phyloP scores from a whole-genome alignment of 345 rosid genomes.

The Balakata baccata region DNA sequence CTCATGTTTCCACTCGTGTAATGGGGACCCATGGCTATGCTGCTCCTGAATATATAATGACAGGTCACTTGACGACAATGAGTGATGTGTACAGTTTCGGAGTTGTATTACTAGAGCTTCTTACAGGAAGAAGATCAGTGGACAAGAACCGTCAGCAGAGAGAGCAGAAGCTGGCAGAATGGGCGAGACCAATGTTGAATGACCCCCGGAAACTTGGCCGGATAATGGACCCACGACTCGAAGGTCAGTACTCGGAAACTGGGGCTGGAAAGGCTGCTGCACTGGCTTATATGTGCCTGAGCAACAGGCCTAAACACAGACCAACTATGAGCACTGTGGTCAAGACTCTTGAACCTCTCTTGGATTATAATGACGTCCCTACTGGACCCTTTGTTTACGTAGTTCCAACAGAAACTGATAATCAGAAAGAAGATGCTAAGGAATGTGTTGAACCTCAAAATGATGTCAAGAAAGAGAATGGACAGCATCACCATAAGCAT shows the following conservation, averaged over 20 bases:
- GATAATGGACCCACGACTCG: constrained; percentile 84
- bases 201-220: constrained; percentile 60
- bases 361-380: constrained; percentile 51
- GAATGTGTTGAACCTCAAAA: constrained; percentile 28
- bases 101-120: constrained; percentile 31
- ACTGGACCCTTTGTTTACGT: constrained; percentile 61
- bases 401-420: constrained; percentile 43
- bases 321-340: constrained; percentile 66
- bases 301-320: constrained; percentile 72
- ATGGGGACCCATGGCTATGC: constrained; percentile 98
- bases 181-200: constrained; percentile 45
- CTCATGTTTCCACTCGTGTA: constrained; percentile 84
- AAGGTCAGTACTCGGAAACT: constrained; percentile 78
- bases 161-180: constrained; percentile 30
- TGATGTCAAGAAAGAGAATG: constrained; percentile 35
- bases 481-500: constrained; percentile 33
- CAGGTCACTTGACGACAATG: constrained; percentile 37
- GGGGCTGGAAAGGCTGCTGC: constrained; percentile 78
- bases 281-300: constrained; percentile 74
- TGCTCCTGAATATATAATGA: constrained; percentile 93
- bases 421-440: constrained; percentile 22
- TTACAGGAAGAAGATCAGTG: constrained; percentile 26
- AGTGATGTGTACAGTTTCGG: constrained; percentile 37
- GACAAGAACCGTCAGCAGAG: constrained; percentile 26
- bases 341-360: constrained; percentile 55